These are phyloP conservation scores for Vitis hybrid DNA, from an alignment of 177 flowering plant genomes.

Conservation along the genomic window DNA sequence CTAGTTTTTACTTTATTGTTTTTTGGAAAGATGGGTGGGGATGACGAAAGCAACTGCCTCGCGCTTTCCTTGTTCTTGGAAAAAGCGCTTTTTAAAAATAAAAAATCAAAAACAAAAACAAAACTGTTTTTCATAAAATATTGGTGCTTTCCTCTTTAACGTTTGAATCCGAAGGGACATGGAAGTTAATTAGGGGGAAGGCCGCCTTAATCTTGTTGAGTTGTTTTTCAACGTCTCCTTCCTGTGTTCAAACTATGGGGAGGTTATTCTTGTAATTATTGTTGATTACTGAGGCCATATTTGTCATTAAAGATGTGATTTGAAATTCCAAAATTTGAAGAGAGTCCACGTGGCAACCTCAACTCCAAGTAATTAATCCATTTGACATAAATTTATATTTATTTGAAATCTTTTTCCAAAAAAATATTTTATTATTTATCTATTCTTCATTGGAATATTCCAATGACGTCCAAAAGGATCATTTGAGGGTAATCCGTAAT, in stretches of 20 bases:
- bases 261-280: neutral
- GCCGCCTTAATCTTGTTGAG: neutral
- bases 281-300: neutral
- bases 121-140: conserved; percentile 1
- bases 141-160: neutral
- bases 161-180: conserved; percentile 16
- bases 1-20: neutral
- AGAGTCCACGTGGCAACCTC: too few relatives aligned
- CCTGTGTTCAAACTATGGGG: neutral
- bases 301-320: neutral
- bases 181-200: neutral
- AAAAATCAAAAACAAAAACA: neutral
- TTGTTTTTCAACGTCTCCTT: conserved; percentile 9
- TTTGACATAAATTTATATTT: too few relatives aligned
- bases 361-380: too few relatives aligned
- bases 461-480: too few relatives aligned
- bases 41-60: conserved; percentile 14
- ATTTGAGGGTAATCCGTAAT: neutral
- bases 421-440: too few relatives aligned
- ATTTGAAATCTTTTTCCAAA: too few relatives aligned
- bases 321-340: neutral
- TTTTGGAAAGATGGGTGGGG: neutral
- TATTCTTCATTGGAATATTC: too few relatives aligned
- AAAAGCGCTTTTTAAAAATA: conserved; percentile 4
- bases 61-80: conserved; percentile 3